Conservation (phyloP, 2,329 filamentous ascomycete genomes). For the Aspergillus carbonarius region DNA sequence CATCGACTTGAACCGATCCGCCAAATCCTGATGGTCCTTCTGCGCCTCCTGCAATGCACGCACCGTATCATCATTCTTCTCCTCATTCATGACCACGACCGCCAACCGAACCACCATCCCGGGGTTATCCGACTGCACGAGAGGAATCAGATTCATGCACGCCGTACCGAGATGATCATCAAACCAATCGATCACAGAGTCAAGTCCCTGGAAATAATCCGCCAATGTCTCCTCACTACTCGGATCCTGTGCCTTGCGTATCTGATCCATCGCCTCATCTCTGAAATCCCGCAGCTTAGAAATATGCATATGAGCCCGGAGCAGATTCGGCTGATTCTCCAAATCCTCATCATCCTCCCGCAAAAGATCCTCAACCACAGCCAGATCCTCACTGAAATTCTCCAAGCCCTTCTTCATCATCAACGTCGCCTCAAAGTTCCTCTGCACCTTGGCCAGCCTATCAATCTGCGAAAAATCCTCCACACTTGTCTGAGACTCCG, state of each 20-base stretch:
- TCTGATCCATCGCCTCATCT: slow-evolving; percentile 96
- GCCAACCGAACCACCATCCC: slow-evolving; percentile 88
- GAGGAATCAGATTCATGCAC: slow-evolving; percentile 83
- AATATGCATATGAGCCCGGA: slow-evolving; percentile 87
- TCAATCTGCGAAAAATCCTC: slow-evolving; percentile 90
- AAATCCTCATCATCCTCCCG: slow-evolving; percentile 78
- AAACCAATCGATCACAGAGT: slow-evolving; percentile 89
- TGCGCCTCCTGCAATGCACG: slow-evolving; percentile 90
- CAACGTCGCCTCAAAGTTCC: slow-evolving; percentile 93
- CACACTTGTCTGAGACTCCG: slow-evolving; percentile 96
- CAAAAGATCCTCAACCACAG: slow-evolving; percentile 74
- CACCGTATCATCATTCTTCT: slow-evolving; percentile 92
- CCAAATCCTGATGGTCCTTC: slow-evolving; percentile 93
- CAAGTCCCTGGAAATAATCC: slow-evolving; percentile 84
- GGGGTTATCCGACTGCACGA: slow-evolving; percentile 83
- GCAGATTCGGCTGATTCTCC: slow-evolving; percentile 87
- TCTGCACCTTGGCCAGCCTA: slow-evolving; percentile 58
- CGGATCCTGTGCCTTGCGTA: slow-evolving; percentile 70
- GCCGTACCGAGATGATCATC: slow-evolving; percentile 90
- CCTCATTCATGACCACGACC: slow-evolving; percentile 89
- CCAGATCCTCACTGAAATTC: slow-evolving; percentile 76
- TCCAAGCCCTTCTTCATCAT: slow-evolving; percentile 90
- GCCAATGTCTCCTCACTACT: slow-evolving; percentile 79
- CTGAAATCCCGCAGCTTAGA: slow-evolving; percentile 90
- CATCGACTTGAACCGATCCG: slow-evolving; percentile 89